These are phyloP conservation scores for Pleurozium schreberi DNA, from an alignment of 225 moss, liverwort and hornwort species.

Conservation along the genomic window DNA sequence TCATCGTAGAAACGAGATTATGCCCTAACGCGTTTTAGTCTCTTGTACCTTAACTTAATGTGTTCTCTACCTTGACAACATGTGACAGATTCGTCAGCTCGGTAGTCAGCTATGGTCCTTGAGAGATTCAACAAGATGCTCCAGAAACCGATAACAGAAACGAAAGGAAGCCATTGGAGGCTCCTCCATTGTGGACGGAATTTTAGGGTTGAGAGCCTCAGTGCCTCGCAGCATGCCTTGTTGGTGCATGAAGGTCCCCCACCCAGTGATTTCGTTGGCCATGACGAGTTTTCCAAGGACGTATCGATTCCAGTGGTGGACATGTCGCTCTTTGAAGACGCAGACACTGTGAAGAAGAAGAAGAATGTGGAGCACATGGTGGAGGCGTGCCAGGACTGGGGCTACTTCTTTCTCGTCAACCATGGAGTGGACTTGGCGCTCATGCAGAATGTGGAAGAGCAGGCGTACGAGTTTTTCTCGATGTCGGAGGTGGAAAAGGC, in stretches of 20 bases:
- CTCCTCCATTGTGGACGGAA: neutral
- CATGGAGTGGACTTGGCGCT: conserved; percentile 18
- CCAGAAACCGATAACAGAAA: neutral
- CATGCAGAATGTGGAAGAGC: conserved; percentile 29
- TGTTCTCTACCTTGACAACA: neutral
- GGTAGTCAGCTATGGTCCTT: neutral
- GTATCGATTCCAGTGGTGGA: conserved; percentile 27
- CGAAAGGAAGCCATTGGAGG: neutral
- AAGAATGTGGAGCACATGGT: conserved; percentile 14
- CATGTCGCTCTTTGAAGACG: conserved; percentile 16
- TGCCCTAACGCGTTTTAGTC: neutral
- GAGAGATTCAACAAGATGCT: conserved; percentile 5
- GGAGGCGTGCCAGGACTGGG: conserved; percentile 26
- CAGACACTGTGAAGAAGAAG: neutral
- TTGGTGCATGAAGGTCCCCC: neutral
- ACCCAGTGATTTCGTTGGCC: conserved; percentile 6
- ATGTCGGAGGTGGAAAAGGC: conserved; percentile 16
- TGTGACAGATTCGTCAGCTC: neutral
- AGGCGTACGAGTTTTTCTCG: conserved; percentile 31
- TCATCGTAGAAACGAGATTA: neutral
- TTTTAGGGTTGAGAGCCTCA: conserved; percentile 13
- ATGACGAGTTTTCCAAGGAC: conserved; percentile 3
- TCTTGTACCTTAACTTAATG: neutral
- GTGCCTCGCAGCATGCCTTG: neutral
- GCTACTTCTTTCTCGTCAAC: conserved; percentile 27